Evolutionary conservation across 345 rosid species (phyloP).

Genomic region (Toxicodendron radicans): DNA sequence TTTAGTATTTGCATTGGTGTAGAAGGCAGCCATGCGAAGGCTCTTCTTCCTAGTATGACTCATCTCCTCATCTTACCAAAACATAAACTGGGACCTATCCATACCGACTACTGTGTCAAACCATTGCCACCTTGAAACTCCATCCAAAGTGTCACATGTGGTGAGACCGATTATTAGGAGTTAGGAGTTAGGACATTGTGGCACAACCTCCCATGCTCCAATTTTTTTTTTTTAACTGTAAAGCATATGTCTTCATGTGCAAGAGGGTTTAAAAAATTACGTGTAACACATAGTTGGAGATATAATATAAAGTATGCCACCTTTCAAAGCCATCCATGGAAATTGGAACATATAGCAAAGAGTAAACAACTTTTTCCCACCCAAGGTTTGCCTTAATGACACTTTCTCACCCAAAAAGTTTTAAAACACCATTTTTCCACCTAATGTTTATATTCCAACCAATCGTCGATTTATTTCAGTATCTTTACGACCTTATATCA

Average conservation of each 20-base stretch:
- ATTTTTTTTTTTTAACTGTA: neutral
- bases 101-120: neutral
- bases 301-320: neutral
- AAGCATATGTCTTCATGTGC: slow-evolving; percentile 10
- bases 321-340: neutral
- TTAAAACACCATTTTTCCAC: no score
- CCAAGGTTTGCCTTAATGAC: no score
- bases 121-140: neutral
- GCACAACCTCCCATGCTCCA: neutral
- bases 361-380: no score
- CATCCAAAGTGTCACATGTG: slow-evolving; percentile 3
- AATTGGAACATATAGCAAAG: no score
- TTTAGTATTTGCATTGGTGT: neutral
- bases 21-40: neutral
- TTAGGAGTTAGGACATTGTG: neutral
- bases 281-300: neutral
- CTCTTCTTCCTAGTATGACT: slow-evolving; percentile 18
- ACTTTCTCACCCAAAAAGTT: no score
- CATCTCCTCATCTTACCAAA: neutral
- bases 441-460: no score
- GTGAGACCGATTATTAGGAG: neutral
- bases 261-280: neutral
- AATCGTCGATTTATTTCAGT: no score
- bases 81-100: no score
- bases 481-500: no score